Evolutionary conservation across 2,329 filamentous ascomycete genomes (phyloP).

Genomic region (Sporothrix sp.): DNA sequence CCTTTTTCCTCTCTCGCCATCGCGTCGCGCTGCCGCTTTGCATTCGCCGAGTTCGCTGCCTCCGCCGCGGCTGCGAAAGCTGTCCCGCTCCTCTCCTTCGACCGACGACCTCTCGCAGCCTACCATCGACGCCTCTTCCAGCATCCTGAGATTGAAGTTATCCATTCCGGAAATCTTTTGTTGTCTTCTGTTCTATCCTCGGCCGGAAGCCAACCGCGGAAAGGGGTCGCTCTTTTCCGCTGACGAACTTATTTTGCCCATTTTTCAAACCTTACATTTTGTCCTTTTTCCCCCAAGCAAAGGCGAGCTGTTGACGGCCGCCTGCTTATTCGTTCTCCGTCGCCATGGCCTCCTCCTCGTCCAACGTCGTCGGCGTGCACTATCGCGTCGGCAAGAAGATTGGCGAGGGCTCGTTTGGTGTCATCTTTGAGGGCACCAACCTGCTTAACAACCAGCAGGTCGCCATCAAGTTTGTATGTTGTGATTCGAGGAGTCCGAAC

Average conservation of each 20-base stretch:
- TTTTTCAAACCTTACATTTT: not conserved
- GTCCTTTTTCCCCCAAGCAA: not conserved
- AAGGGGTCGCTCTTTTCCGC: no score
- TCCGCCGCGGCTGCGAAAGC: conserved; percentile 5
- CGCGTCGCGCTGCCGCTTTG: not conserved
- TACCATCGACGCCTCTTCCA: not conserved
- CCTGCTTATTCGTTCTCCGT: not conserved
- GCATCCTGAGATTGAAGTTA: not conserved
- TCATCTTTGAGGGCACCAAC: conserved; percentile 98
- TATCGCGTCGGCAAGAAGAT: conserved; percentile 99
- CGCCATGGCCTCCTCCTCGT: conserved; percentile 76
- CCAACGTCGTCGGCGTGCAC: conserved; percentile 96
- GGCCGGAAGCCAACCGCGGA: no score
- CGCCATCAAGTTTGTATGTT: conserved; percentile 88
- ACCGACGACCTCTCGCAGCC: not conserved
- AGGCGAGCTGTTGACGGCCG: conserved; percentile 1
- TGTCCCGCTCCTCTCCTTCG: not conserved
- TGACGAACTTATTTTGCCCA: not conserved
- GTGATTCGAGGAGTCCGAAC: no score
- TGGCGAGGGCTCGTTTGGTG: conserved; percentile 95
- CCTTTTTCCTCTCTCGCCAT: not conserved
- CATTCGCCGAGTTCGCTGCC: not conserved
- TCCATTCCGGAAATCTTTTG: not conserved
- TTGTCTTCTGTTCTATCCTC: no score
- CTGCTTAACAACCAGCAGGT: conserved; percentile 98